Percentiles rank a stretch among this genome's conserved stretches.
Evolutionary conservation across 73 alveolate species (phyloP).

Genomic region (Diophrys sp.): DNA sequence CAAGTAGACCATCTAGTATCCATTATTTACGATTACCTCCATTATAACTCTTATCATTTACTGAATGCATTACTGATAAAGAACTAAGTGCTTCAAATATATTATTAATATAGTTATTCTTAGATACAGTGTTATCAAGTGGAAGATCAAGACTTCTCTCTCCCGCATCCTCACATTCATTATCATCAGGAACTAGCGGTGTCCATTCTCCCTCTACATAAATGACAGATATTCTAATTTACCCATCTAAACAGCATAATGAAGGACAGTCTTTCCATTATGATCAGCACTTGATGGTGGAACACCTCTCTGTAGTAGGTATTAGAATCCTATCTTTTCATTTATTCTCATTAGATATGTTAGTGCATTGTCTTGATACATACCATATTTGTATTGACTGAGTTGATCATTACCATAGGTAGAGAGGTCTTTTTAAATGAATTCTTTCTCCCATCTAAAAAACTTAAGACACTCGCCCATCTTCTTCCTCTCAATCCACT

Average conservation of each 20-base stretch:
- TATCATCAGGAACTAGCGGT: background rate
- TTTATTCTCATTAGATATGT: conserved; percentile 1
- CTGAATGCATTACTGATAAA: background rate
- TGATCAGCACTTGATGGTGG: background rate
- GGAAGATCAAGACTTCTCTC: too few relatives aligned
- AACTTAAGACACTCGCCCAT: too few relatives aligned
- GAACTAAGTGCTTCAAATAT: background rate
- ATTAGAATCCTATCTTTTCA: background rate
- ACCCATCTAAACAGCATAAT: conserved; percentile 2
- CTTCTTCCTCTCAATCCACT: too few relatives aligned
- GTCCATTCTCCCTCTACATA: conserved; percentile 2
- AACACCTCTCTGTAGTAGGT: conserved; percentile 1
- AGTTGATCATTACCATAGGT: too few relatives aligned
- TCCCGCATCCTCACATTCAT: background rate
- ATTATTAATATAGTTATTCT: too few relatives aligned
- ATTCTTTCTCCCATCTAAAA: too few relatives aligned
- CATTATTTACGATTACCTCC: background rate
- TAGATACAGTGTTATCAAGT: too few relatives aligned
- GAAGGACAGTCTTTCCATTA: background rate
- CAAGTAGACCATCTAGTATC: background rate
- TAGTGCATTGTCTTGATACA: background rate
- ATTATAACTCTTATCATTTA: background rate
- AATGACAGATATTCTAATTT: background rate
- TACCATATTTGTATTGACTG: background rate
- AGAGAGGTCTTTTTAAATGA: too few relatives aligned